Evolutionary conservation across 148 eudicot genomes (phyloP).

Genomic region (Chenopodium quinoa): DNA sequence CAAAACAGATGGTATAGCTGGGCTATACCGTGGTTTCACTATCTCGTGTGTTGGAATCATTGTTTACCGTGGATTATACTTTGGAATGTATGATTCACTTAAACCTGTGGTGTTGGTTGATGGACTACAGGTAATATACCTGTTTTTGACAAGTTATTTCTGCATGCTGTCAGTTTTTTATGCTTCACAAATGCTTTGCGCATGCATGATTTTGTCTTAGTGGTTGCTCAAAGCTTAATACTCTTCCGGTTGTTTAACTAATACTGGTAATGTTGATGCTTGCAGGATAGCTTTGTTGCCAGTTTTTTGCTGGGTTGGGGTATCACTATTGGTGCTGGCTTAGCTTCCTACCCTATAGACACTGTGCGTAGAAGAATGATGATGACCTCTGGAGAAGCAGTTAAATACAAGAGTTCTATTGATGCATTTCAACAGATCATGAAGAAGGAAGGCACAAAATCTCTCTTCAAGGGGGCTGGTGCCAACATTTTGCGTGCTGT

Average conservation of each 20-base stretch:
- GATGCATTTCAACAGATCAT: constrained; percentile 58
- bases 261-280: constrained; percentile 1
- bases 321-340: constrained; percentile 61
- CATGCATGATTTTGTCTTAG: neutral
- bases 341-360: constrained; percentile 63
- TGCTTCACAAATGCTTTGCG: neutral
- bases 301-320: constrained; percentile 74
- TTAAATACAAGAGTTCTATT: constrained; percentile 62
- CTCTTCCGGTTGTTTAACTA: too few relatives aligned
- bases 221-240: too few relatives aligned
- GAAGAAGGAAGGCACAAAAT: constrained; percentile 55
- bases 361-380: constrained; percentile 73
- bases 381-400: constrained; percentile 76
- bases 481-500: constrained; percentile 71
- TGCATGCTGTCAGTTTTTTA: neutral
- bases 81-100: constrained; percentile 76
- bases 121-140: constrained; percentile 46
- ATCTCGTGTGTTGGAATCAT: constrained; percentile 81
- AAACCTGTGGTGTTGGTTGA: constrained; percentile 67
- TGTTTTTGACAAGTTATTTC: neutral
- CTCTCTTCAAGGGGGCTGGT: constrained; percentile 71
- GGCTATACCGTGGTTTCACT: constrained; percentile 81
- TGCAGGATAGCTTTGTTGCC: constrained; percentile 71
- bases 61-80: constrained; percentile 75
- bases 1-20: constrained; percentile 64